Base-by-base conservation (phyloP, 352 stramenopile species). In the Phytophthora parvispora region DNA sequence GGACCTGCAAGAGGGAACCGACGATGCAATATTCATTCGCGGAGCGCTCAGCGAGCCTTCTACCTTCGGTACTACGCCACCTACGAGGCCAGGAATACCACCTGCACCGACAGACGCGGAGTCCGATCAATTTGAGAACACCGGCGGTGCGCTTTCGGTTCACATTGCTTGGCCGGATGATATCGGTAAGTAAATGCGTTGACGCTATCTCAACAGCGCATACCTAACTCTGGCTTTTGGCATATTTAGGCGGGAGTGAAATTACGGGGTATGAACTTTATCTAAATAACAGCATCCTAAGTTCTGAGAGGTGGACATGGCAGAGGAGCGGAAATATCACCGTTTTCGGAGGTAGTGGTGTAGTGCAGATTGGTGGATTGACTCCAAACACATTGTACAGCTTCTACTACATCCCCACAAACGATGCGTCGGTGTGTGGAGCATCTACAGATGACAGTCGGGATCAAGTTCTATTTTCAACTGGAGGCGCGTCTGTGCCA, bases 131-230 rank as follows among this genome's bases (percentile, higher is more conserved):
- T 62, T 60, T 34, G 60, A 47, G 9, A 22, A 73, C 0, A 91
- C 81, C 18, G 84, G 84, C 5, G 84, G 82, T 5, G 77, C 77
- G 1, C 53, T 91, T 27, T 62, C 75, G 54, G 29, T 92, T 3
- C 48, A 60, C 0, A 53, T 92, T n/a, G 76, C 66, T 13, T 85
- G 82, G 2, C 82, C 84, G 13, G 75, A 81, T 27, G 82, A 92
- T 51, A 92, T 80, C 18, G 82, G 84, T 78, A 67, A 62, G 57
- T 51, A 10, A 34, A 54, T 54, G 10, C 24, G 27, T 29, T 31
- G 0, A 25, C 9, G 18, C 15, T 32, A 22, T n/a, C 24, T 15
- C 47, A n/a, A 53, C 15, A 32, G 20, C 24, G 25, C 27, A 34
- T 40, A 24, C 45, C 51, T 58, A 64, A 59, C 34, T 32, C 40